Conservation (phyloP, 2,329 filamentous ascomycete genomes). For the Rhexocercosporidium sp. region DNA sequence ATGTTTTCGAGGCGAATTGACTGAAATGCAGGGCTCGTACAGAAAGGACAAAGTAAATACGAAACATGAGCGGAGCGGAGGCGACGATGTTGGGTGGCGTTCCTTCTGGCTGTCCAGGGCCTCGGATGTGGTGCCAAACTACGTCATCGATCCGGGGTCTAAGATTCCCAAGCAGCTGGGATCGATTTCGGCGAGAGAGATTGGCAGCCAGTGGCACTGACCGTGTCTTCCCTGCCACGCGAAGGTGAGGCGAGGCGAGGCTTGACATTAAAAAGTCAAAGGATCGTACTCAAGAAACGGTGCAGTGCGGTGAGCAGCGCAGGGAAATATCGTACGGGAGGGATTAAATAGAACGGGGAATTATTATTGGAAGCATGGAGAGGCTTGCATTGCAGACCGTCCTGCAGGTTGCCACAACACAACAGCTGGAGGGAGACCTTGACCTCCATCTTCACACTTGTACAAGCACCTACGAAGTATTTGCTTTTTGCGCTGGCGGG, state of each 20-base stretch:
- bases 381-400: background rate
- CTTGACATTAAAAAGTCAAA: background rate
- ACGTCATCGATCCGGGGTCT: constrained; percentile 2
- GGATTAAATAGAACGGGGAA: background rate
- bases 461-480: too few relatives aligned
- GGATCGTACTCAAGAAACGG: background rate
- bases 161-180: background rate
- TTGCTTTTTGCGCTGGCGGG: background rate
- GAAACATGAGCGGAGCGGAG: background rate
- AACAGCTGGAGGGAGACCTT: too few relatives aligned
- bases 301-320: background rate
- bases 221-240: constrained; percentile 1
- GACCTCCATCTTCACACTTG: too few relatives aligned
- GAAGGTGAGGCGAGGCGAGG: background rate
- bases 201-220: constrained; percentile 2
- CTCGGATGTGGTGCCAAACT: constrained; percentile 4
- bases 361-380: background rate
- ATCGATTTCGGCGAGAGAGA: constrained; percentile 1
- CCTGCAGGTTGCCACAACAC: background rate
- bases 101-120: background rate
- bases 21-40: too few relatives aligned
- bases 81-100: background rate
- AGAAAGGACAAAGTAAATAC: too few relatives aligned
- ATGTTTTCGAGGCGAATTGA: too few relatives aligned
- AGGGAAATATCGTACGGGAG: background rate